Evolutionary conservation across 2,329 filamentous ascomycete species (phyloP).

Genomic region (Didymosphaeria variabile): DNA sequence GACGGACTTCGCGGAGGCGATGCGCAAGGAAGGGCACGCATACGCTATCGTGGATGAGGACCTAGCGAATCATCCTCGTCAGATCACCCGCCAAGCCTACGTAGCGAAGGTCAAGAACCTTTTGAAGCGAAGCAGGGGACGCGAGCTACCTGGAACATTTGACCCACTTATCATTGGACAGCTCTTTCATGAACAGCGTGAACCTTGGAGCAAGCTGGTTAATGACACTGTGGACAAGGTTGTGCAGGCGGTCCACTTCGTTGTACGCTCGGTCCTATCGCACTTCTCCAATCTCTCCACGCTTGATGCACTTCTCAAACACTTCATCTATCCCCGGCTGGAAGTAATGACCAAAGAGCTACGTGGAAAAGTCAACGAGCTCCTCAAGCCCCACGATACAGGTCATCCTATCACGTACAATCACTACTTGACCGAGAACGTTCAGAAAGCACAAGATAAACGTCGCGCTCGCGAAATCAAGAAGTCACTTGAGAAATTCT

Average conservation of each 20-base stretch:
- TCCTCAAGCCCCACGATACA: slow-evolving; percentile 27
- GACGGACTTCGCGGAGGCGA: slow-evolving; percentile 26
- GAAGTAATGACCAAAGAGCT: slow-evolving; percentile 17
- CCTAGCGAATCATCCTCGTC: not conserved
- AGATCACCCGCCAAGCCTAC: slow-evolving; percentile 31
- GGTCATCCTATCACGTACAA: slow-evolving; percentile 49
- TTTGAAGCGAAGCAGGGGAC: slow-evolving; percentile 26
- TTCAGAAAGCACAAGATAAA: slow-evolving; percentile 41
- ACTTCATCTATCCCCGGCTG: slow-evolving; percentile 17
- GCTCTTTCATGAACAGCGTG: slow-evolving; percentile 30
- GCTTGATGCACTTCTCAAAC: slow-evolving; percentile 7
- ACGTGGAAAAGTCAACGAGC: slow-evolving; percentile 18
- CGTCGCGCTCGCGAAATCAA: slow-evolving; percentile 24
- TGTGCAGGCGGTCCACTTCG: slow-evolving; percentile 14
- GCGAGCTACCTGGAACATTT: slow-evolving; percentile 34
- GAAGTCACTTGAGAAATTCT: slow-evolving; percentile 20
- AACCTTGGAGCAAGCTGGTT: slow-evolving; percentile 26
- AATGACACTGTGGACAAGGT: slow-evolving; percentile 12
- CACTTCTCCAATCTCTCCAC: slow-evolving; percentile 20
- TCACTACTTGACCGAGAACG: slow-evolving; percentile 47
- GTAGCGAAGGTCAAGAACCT: slow-evolving; percentile 32
- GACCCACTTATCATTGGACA: slow-evolving; percentile 31
- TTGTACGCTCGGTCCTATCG: slow-evolving; percentile 9
- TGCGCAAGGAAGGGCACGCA: slow-evolving; percentile 27
- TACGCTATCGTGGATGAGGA: slow-evolving; percentile 25